Conservation (phyloP, 768 basidiomycete species). For the Leccinum rimulosum region DNA sequence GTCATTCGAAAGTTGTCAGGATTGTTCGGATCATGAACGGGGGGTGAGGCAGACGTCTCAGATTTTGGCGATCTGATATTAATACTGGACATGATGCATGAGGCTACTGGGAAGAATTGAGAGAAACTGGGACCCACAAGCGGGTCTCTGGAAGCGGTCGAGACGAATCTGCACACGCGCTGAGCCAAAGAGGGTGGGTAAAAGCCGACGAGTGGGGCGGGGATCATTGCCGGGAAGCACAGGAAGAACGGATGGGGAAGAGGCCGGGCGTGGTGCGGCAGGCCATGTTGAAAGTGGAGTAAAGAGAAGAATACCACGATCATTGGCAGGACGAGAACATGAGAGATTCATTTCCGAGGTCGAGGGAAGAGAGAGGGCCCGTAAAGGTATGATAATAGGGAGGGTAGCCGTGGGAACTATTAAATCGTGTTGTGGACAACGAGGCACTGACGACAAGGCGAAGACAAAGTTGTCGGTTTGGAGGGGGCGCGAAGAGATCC, state of each 20-base stretch:
- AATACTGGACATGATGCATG: constrained; percentile 29
- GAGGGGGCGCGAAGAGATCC: background rate
- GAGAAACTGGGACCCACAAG: background rate
- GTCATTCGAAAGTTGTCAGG: constrained; percentile 19
- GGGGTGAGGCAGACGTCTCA: constrained; percentile 23
- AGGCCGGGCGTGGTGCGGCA: constrained; percentile 21
- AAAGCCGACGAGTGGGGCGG: constrained; percentile 1
- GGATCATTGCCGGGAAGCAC: constrained; percentile 25
- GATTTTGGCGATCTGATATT: constrained; percentile 31
- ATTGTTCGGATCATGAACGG: constrained; percentile 28
- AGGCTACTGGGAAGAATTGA: constrained; percentile 17
- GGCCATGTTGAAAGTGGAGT: constrained; percentile 32
- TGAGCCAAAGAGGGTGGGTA: background rate
- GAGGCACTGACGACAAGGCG: constrained; percentile 13
- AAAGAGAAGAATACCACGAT: constrained; percentile 28
- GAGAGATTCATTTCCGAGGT: constrained; percentile 37
- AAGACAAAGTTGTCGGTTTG: constrained; percentile 19
- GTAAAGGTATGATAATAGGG: constrained; percentile 21
- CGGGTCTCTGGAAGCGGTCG: background rate
- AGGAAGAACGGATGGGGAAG: constrained; percentile 10
- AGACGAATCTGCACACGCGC: background rate
- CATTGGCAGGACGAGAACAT: constrained; percentile 25
- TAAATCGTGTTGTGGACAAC: constrained; percentile 15
- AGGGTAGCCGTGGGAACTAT: constrained; percentile 14
- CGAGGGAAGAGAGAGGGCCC: constrained; percentile 5